Conservation (phyloP, 345 rosid genomes). For the Geranium rotundifolium region DNA sequence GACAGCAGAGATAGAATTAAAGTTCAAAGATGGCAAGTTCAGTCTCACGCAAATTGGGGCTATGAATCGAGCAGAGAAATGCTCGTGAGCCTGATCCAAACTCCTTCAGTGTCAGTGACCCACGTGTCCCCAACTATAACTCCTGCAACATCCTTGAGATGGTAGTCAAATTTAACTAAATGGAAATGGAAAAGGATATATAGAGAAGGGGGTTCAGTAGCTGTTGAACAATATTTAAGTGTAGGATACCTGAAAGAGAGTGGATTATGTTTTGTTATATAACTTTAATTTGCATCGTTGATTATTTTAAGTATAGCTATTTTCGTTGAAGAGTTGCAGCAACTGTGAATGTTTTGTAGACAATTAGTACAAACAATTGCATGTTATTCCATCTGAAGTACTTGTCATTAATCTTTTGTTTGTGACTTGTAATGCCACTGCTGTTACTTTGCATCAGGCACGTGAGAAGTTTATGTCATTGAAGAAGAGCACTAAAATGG, state of each 20-base stretch:
- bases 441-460: slow-evolving; percentile 37
- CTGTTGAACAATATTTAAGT: not conserved
- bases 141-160: too few relatives aligned
- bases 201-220: not conserved
- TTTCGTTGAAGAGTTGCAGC: not conserved
- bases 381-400: not conserved
- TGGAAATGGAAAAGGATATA: not conserved
- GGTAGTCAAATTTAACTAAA: too few relatives aligned
- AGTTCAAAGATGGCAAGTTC: too few relatives aligned
- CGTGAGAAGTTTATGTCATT: slow-evolving; percentile 93
- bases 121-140: too few relatives aligned
- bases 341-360: not conserved
- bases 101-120: too few relatives aligned
- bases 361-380: not conserved
- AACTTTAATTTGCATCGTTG: too few relatives aligned
- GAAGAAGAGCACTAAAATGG: slow-evolving; percentile 79
- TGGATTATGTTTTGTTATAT: too few relatives aligned
- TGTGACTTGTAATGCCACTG: not conserved
- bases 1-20: too few relatives aligned
- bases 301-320: too few relatives aligned
- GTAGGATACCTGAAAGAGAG: not conserved
- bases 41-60: too few relatives aligned
- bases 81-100: too few relatives aligned
- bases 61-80: too few relatives aligned
- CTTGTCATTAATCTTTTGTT: not conserved